Evolutionary conservation across 495 filamentous ascomycete genomes (phyloP), one percentile per base, ranked within the genome.

Genomic region (Apiosordaria backusii): DNA sequence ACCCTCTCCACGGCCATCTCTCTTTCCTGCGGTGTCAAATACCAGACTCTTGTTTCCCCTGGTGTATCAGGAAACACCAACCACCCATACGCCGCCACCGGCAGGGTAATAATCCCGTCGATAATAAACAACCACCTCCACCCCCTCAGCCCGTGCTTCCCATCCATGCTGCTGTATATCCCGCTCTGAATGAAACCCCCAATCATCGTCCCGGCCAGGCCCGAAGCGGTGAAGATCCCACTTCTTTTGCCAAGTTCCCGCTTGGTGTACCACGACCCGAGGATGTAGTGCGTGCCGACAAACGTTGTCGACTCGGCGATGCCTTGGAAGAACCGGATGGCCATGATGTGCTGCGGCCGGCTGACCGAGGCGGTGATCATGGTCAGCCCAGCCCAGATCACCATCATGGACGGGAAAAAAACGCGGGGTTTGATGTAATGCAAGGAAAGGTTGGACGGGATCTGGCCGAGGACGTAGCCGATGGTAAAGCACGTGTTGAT

Each of bases 51-150:
- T 0, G 87, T 87, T 2, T 81, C 84, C 4, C 72, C 67, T 0
- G 86, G 87, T 4, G 84, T 86, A 72, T 88, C 86, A 1, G 87
- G 86, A 73, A 88, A 88, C 62, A 86, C 72, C 4, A 86, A 25
- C 61, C 85, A 81, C 27, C 87, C 86, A 64, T 84, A 88, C 4
- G 87, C 61, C 0, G 86, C 86, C 18, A 88, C 80, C 0, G 86
- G 86, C 9, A 89, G 57, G 4, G 83, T 85, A 63, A 87, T 74
- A 29, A 83, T 75, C 7, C 82, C 77, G 58, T 82, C 78, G 52
- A 85, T 77, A 54, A 90, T 83, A 65, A 90, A 91, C 19, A 90
- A 69, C 88, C 88, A 90, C 19, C 87, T 75, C 88, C 88, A 91
- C 0, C 87, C 88, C 0, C 75, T 71, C 0, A 89, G 72, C 0